These are phyloP conservation scores for Globisporangium camurandrum DNA, from an alignment of 352 stramenopile genomes.

Conservation along the genomic window DNA sequence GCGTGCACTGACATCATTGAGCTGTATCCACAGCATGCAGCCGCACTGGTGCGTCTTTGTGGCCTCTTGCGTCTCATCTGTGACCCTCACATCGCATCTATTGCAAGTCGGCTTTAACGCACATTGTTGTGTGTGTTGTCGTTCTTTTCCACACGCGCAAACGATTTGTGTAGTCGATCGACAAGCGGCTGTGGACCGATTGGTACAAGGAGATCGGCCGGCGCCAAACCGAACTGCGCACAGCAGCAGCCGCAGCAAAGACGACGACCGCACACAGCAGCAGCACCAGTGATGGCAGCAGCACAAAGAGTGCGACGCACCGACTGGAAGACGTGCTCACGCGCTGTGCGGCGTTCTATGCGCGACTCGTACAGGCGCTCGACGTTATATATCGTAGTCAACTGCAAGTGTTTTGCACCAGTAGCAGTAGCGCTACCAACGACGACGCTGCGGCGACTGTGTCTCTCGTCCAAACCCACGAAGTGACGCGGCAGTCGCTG, in stretches of 20 bases:
- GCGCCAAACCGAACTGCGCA: slow-evolving; percentile 14
- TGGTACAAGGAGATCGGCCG: slow-evolving; percentile 54
- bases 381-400: not conserved
- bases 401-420: not conserved
- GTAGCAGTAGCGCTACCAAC: not conserved
- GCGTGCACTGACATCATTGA: slow-evolving; percentile 32
- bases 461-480: not conserved
- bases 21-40: slow-evolving; percentile 20
- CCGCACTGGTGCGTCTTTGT: slow-evolving; percentile 22
- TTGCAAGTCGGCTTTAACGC: too few relatives aligned
- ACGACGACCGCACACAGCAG: slow-evolving; percentile 8
- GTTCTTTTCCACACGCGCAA: not conserved
- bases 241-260: not conserved
- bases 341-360: slow-evolving; percentile 11
- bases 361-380: slow-evolving; percentile 3
- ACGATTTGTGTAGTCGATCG: slow-evolving; percentile 22
- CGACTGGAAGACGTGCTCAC: slow-evolving; percentile 4
- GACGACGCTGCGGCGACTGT: not conserved
- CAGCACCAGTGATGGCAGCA: too few relatives aligned
- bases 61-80: not conserved
- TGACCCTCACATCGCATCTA: not conserved
- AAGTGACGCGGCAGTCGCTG: slow-evolving; percentile 24
- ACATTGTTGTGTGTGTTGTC: not conserved
- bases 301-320: not conserved
- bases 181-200: slow-evolving; percentile 50